phyloP scores from a whole-genome alignment of 176 grass and related monocot genomes.

The Tillandsia fasciculata region DNA sequence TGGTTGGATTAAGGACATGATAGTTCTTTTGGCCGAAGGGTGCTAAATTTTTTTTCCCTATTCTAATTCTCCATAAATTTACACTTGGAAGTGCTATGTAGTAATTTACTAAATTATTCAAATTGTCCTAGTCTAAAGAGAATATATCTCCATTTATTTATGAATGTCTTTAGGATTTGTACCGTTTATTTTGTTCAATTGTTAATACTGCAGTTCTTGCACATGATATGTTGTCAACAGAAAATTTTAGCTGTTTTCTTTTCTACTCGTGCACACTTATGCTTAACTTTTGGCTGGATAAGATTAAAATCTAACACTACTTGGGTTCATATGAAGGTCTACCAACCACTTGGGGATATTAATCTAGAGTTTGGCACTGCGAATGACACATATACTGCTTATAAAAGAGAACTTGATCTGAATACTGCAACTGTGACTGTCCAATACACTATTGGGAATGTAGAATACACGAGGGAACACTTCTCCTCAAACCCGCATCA shows the following conservation, averaged over 20 bases:
- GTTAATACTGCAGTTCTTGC: neutral
- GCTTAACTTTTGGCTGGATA: neutral
- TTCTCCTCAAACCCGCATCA: conserved; percentile 72
- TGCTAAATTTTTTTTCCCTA: too few species aligned
- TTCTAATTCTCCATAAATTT: too few species aligned
- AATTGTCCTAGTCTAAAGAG: neutral
- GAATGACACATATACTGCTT: conserved; percentile 30
- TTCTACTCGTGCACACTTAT: neutral
- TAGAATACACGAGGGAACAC: conserved; percentile 61
- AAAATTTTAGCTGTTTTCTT: neutral
- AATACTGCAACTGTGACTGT: conserved; percentile 44
- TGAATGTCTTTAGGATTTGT: neutral
- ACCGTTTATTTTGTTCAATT: neutral
- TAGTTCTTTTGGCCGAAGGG: too few species aligned
- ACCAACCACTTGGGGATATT: conserved; percentile 73
- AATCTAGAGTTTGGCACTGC: conserved; percentile 50
- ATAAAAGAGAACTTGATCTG: conserved; percentile 73
- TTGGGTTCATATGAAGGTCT: conserved; percentile 47
- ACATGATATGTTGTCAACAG: too few species aligned
- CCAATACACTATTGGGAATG: conserved; percentile 51
- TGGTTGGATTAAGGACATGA: too few species aligned
- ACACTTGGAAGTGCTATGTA: too few species aligned
- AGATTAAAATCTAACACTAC: neutral
- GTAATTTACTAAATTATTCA: neutral
- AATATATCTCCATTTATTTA: neutral